Evolutionary conservation across 164 flowering plant species (phyloP).

Genomic region (Umbellularia californica): DNA sequence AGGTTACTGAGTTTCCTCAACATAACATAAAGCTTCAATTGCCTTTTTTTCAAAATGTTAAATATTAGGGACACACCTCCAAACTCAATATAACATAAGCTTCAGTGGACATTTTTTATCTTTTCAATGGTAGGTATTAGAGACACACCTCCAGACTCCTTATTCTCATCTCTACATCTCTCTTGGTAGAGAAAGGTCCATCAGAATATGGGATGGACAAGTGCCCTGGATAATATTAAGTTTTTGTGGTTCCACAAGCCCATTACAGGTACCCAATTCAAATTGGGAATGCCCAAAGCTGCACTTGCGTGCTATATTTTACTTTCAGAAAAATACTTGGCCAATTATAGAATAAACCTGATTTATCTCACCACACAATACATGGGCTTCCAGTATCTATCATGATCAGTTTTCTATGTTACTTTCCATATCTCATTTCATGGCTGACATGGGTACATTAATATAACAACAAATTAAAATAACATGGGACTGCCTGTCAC

Average conservation of each 20-base stretch:
- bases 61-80: no score
- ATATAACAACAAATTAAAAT: no score
- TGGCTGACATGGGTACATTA: no score
- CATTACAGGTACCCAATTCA: background rate
- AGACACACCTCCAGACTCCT: background rate
- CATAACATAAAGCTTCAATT: background rate
- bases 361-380: background rate
- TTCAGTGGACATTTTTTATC: background rate
- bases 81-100: background rate
- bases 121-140: no score
- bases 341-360: background rate
- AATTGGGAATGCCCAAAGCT: background rate
- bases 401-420: no score
- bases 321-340: background rate
- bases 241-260: background rate
- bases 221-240: background rate
- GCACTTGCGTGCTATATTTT: background rate
- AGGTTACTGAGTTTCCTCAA: background rate
- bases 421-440: no score
- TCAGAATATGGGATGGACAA: background rate
- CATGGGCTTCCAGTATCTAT: background rate
- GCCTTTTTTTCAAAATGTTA: no score
- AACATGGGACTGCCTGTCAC: no score
- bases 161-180: background rate
- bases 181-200: background rate